These are phyloP conservation scores for Malassezia slooffiae DNA, from an alignment of 1,284 basidiomycete genomes.

Conservation along the genomic window DNA sequence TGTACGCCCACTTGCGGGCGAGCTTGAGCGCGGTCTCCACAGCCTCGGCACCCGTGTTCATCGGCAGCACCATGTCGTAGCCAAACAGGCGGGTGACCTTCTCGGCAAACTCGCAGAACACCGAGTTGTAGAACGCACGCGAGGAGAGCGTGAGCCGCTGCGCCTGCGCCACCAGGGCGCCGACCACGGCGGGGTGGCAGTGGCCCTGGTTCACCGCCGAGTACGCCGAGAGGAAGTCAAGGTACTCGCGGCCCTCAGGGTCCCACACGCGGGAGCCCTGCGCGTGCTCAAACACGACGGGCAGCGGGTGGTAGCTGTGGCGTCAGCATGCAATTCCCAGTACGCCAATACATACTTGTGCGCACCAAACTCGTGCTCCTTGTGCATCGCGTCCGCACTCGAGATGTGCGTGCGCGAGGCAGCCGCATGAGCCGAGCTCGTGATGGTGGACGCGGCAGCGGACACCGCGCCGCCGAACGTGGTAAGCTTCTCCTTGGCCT, in stretches of 20 bases:
- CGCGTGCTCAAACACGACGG: constrained; percentile 82
- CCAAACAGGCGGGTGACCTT: constrained; percentile 62
- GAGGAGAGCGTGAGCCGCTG: constrained; percentile 84
- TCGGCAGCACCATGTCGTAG: constrained; percentile 76
- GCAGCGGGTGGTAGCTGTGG: constrained; percentile 85
- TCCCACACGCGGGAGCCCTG: constrained; percentile 90
- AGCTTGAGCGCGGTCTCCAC: constrained; percentile 58
- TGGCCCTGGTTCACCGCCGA: constrained; percentile 76
- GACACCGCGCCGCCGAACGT: constrained; percentile 3
- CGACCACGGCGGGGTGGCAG: constrained; percentile 82
- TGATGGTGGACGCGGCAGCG: background rate
- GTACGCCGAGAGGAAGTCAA: constrained; percentile 83
- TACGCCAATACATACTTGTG: constrained; percentile 60
- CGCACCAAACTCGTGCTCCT: constrained; percentile 72
- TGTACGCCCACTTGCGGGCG: constrained; percentile 46
- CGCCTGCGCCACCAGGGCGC: constrained; percentile 71
- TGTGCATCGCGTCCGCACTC: constrained; percentile 59
- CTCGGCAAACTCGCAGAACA: constrained; percentile 79
- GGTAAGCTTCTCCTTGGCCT: constrained; percentile 7
- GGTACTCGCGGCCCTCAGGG: constrained; percentile 61
- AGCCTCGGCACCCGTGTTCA: constrained; percentile 98
- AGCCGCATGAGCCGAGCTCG: constrained; percentile 4
- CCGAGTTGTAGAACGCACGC: constrained; percentile 87
- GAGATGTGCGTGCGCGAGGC: constrained; percentile 27
- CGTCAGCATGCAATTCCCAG: constrained; percentile 18